Evolutionary conservation across 2,329 filamentous ascomycete species (phyloP), one percentile per base, ranked within the genome.

Genomic region (Cercospora berteroae): DNA sequence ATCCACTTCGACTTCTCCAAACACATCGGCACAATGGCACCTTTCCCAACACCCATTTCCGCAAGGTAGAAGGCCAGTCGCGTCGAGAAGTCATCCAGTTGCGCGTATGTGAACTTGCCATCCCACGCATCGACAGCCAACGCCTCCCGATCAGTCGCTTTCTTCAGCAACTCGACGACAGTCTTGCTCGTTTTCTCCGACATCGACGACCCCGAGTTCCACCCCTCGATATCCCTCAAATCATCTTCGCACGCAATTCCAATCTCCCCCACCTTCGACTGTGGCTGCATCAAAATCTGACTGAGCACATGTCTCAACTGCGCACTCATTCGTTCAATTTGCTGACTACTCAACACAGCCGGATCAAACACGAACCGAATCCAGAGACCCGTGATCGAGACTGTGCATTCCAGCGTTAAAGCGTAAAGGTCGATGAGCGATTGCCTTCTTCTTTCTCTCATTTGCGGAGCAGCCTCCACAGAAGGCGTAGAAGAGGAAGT

Each of bases 1-100:
- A 67, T 72, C 73, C 73, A 77, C 65, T 64, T 69, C 18, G 71
- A 74, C 60, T 76, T 76, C 55, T 74, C 70, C 27, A 76, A 71
- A 64, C 69, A 74, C 7, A 75, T 33, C 6, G 73, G 68, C 6
- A 76, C 70, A 10, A 64, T 31, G 27, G 36, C 23, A 20, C 42
- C 62, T 25, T 56, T 31, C 3, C n/a, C 56, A 3, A 65, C 39
- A 3, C 69, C 64, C 23, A n/a, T 1, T 5, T 27, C 25, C 44
- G 36, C 39, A 8, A 70, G 63, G 16, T 67, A 66, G 16, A 42
- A 50, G 7, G 42, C 56, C 29, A 67, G 18, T 20, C 57, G 33
- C 16, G 50, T 60, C n/a, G 60, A 60, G 7, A 63, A 55, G 9
- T 66, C 66, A 20, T 76, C 72, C 18, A 77, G 71, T 31, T 74